These are phyloP conservation scores for Parasitella parasitica DNA, from an alignment of 371 early-diverging fungal species.

Conservation along the genomic window DNA sequence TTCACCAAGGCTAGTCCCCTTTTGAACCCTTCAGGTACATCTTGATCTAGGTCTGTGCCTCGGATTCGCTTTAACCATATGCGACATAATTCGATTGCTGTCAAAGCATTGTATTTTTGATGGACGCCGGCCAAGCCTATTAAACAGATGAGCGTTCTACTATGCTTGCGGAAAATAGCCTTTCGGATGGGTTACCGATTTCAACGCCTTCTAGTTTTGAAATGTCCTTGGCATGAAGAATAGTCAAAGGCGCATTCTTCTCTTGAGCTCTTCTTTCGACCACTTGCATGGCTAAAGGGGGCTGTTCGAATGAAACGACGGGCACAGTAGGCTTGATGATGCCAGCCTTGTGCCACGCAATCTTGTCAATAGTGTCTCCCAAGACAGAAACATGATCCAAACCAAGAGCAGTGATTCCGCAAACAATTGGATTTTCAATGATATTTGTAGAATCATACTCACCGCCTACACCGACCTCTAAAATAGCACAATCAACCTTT, in stretches of 20 bases:
- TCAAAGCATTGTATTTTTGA: slow-evolving; percentile 82
- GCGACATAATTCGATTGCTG: slow-evolving; percentile 72
- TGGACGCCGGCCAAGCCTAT: slow-evolving; percentile 79
- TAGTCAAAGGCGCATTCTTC: slow-evolving; percentile 39
- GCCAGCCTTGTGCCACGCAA: slow-evolving; percentile 95
- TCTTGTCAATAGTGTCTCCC: slow-evolving; percentile 74
- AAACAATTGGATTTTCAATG: slow-evolving; percentile 67
- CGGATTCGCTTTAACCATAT: slow-evolving; percentile 57
- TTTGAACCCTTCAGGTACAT: slow-evolving; percentile 49
- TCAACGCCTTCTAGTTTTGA: slow-evolving; percentile 16
- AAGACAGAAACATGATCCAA: slow-evolving; percentile 76
- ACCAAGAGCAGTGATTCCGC: slow-evolving; percentile 83
- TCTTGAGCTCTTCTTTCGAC: slow-evolving; percentile 71
- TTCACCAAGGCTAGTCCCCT: slow-evolving; percentile 63
- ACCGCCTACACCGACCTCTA: slow-evolving; percentile 89
- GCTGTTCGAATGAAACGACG: slow-evolving; percentile 72
- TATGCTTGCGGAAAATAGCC: too few species aligned
- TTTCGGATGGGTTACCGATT: slow-evolving; percentile 17
- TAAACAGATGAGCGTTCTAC: too few species aligned
- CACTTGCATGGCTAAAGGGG: slow-evolving; percentile 66
- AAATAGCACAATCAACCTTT: slow-evolving; percentile 71
- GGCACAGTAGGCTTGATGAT: slow-evolving; percentile 82
- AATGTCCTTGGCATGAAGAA: slow-evolving; percentile 17
- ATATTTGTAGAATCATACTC: slow-evolving; percentile 86
- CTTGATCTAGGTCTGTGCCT: slow-evolving; percentile 21